Conservation (phyloP, 1,139 yeast genomes). For the Nakaseomyces uthaithaninus region DNA sequence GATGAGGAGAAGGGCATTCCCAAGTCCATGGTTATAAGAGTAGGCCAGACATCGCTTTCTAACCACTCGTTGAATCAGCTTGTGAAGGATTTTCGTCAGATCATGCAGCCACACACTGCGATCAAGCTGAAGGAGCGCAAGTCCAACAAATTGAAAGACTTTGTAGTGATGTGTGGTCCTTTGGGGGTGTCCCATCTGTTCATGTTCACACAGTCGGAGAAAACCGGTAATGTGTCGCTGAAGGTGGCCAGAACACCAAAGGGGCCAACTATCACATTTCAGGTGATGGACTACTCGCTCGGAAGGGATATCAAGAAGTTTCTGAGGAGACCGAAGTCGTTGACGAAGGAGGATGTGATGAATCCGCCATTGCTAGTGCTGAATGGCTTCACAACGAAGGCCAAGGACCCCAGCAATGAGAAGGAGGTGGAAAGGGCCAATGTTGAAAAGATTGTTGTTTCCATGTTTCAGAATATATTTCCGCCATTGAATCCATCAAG, state of each 20-base stretch:
- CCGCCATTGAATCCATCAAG: slow-evolving; percentile 83
- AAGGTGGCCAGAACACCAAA: slow-evolving; percentile 83
- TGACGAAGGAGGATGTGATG: slow-evolving; percentile 57
- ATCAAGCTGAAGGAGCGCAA: slow-evolving; percentile 78
- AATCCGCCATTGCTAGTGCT: slow-evolving; percentile 85
- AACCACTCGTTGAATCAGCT: slow-evolving; percentile 78
- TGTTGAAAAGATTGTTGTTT: slow-evolving; percentile 68
- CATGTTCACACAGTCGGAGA: slow-evolving; percentile 74
- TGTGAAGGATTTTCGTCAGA: slow-evolving; percentile 76
- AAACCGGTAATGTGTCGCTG: slow-evolving; percentile 70
- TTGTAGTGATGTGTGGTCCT: slow-evolving; percentile 95
- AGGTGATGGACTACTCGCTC: slow-evolving; percentile 66
- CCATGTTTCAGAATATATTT: slow-evolving; percentile 91
- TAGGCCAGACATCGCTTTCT: slow-evolving; percentile 63
- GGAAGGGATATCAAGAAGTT: slow-evolving; percentile 71
- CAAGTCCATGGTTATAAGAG: slow-evolving; percentile 83
- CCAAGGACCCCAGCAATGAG: slow-evolving; percentile 28
- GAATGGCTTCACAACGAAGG: slow-evolving; percentile 59
- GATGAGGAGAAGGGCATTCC: slow-evolving; percentile 69
- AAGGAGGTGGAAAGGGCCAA: slow-evolving; percentile 36
- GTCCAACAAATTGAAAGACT: slow-evolving; percentile 79
- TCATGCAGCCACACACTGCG: slow-evolving; percentile 97
- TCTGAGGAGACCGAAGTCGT: slow-evolving; percentile 62
- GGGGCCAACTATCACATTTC: slow-evolving; percentile 89
- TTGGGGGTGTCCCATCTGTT: slow-evolving; percentile 84